phyloP scores from a whole-genome alignment of 2,329 filamentous ascomycete genomes.

The Trichophyton schoenleinii region DNA sequence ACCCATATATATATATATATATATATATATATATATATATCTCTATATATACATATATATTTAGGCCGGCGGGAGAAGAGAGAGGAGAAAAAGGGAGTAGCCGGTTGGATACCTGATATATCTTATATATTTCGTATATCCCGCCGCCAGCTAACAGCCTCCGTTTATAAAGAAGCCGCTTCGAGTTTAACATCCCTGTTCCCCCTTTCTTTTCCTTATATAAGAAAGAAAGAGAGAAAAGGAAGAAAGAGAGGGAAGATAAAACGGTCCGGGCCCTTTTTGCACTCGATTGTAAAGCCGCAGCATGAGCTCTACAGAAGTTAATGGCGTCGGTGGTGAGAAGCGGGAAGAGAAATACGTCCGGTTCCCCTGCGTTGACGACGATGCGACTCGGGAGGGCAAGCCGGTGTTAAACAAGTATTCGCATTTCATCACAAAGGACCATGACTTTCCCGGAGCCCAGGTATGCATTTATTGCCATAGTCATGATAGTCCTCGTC shows the following conservation, averaged over 20 bases:
- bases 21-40: too few relatives aligned
- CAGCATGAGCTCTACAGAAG: conserved; percentile 2
- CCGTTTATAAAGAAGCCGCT: not conserved
- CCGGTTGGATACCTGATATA: not conserved
- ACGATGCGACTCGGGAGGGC: conserved; percentile 42
- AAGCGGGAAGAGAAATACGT: conserved; percentile 41
- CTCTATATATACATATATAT: not conserved
- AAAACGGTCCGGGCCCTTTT: not conserved
- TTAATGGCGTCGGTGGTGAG: not conserved
- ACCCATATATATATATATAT: too few relatives aligned
- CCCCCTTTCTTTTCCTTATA: not conserved
- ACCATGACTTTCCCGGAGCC: conserved; percentile 82
- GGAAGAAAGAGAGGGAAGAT: not conserved
- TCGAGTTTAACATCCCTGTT: not conserved
- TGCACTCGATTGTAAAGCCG: conserved; percentile 1
- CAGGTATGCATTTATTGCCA: conserved; percentile 45
- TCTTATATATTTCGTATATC: not conserved
- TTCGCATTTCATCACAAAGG: conserved; percentile 68
- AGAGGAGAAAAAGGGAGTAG: not conserved
- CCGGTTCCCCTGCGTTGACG: conserved; percentile 44
- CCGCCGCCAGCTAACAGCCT: not conserved
- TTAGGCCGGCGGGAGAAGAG: not conserved
- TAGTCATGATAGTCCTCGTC: not conserved
- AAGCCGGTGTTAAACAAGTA: conserved; percentile 67
- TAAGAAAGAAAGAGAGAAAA: not conserved